phyloP scores from a whole-genome alignment of 257 asterid species.

The Solanum verrucosum region DNA sequence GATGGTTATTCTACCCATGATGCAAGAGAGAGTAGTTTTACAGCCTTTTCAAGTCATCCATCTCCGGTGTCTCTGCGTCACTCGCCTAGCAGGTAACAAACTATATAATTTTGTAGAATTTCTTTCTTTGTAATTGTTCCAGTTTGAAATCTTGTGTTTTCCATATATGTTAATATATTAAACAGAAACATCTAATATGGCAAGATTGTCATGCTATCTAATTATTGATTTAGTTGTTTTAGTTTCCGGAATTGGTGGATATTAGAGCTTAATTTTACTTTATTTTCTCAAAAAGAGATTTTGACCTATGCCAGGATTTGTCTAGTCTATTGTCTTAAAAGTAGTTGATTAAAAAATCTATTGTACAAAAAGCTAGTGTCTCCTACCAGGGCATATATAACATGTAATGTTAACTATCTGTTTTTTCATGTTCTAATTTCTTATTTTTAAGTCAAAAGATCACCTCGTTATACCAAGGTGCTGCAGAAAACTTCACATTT shows the following conservation, averaged over 20 bases:
- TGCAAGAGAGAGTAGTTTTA: constrained; percentile 34
- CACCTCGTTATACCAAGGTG: not conserved
- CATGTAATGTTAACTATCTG: not conserved
- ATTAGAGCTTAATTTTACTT: not conserved
- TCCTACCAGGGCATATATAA: not conserved
- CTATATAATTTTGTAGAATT: not conserved
- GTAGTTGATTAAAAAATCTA: not conserved
- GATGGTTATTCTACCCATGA: constrained; percentile 42
- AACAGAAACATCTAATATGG: not conserved
- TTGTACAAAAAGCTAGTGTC: not conserved
- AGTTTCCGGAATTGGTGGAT: not conserved
- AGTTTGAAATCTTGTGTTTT: not conserved
- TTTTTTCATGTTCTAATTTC: not conserved
- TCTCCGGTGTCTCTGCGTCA: constrained; percentile 37
- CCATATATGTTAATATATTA: not conserved
- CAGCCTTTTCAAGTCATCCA: constrained; percentile 30
- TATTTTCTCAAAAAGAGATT: not conserved
- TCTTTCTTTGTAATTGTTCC: not conserved
- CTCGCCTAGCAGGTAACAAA: constrained; percentile 60
- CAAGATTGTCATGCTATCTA: not conserved
- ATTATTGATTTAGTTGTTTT: not conserved
- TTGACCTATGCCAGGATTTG: not conserved
- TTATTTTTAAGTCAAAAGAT: not conserved
- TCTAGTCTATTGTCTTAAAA: not conserved
- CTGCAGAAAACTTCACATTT: not conserved